Base-by-base conservation (phyloP, 2,329 filamentous ascomycete genomes). In the Epichloe sibirici region DNA sequence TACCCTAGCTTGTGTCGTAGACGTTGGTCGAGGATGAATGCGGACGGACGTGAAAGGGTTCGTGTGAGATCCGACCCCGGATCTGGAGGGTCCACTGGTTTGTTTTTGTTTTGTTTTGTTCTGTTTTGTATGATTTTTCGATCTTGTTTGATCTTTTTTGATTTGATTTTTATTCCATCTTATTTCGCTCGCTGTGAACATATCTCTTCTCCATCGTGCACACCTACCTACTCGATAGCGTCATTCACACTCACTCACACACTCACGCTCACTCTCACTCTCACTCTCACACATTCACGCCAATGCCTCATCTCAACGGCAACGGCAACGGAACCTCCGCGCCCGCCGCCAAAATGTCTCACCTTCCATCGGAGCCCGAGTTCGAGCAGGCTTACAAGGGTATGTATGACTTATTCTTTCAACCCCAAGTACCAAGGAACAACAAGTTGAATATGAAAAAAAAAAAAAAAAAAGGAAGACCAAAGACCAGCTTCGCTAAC, bases 301-400 rank as follows among this genome's bases (percentile, higher is more conserved):
- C 40, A 34, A 53, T 53, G 52, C 43, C 52, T 50, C 52, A 47
- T 23, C 21, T 45, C 17, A 39, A 53, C 49, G 42, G 49, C 34
- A 52, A 48, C 38, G 48, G 45, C 17, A 47, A 53, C 35, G 42
- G 48, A 35, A 45, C 45, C 38, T 48, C 48, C 9, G 38, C 13
- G 51, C 28, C 52, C 47, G 57, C 43, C 53, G 55, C 55, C 56
- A 76, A 60, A 60, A 93, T 94, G 88, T 87, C 90, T 61, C 85
- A 93, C 77, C 79, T 93, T 65, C 82, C 88, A 50, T 74, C 76
- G 58, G 91, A 97, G 82, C 91, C 93, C 66, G 91, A 98, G 78
- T 97, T 97, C 77, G 84, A 96, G 83, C 91, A 97, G 82, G 91
- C 91, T 66, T 95, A 95, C 82, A 88, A 90, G 71, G 89, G 89